phyloP scores from a whole-genome alignment of 108 stramenopile species.

The Cyclotella sp. region DNA sequence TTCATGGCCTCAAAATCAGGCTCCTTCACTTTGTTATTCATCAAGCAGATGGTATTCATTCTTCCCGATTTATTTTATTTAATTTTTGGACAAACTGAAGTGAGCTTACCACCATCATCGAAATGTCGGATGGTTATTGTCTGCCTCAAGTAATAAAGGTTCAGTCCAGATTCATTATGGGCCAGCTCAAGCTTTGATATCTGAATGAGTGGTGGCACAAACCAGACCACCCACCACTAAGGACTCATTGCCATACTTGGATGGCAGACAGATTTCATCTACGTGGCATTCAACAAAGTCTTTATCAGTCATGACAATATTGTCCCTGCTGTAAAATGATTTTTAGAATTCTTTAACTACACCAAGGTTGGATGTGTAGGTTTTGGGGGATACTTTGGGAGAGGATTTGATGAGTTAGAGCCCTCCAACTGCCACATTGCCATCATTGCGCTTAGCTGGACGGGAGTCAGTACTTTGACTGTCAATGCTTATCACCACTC shows the following conservation, averaged over 20 bases:
- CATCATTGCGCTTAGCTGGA: too few relatives aligned
- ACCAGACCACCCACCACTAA: slow-evolving; percentile 99
- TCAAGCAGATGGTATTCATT: slow-evolving; percentile 98
- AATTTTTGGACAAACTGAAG: slow-evolving; percentile 95
- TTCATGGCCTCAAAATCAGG: slow-evolving; percentile 98
- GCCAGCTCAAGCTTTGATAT: slow-evolving; percentile 94
- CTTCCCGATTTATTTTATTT: slow-evolving; percentile 92
- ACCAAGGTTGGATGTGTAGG: slow-evolving; percentile 96
- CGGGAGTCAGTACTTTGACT: too few relatives aligned
- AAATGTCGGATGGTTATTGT: slow-evolving; percentile 98
- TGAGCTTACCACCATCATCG: slow-evolving; percentile 94
- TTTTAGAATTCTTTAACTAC: slow-evolving; percentile 86
- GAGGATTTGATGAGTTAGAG: slow-evolving; percentile 91
- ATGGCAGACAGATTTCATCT: slow-evolving; percentile 90
- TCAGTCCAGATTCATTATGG: slow-evolving; percentile 98
- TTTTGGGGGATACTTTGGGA: slow-evolving; percentile 91
- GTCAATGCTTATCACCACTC: too few relatives aligned
- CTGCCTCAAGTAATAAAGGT: slow-evolving; percentile 98
- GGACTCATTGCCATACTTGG: slow-evolving; percentile 81
- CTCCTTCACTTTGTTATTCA: slow-evolving; percentile 98
- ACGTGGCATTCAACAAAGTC: slow-evolving; percentile 94
- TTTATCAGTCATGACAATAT: slow-evolving; percentile 91
- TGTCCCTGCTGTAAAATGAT: slow-evolving; percentile 88
- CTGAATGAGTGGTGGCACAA: slow-evolving; percentile 98
- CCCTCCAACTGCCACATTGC: slow-evolving; percentile 96